These are phyloP conservation scores for Metschnikowia henanensis DNA, from an alignment of 805 yeast genomes.

Conservation along the genomic window DNA sequence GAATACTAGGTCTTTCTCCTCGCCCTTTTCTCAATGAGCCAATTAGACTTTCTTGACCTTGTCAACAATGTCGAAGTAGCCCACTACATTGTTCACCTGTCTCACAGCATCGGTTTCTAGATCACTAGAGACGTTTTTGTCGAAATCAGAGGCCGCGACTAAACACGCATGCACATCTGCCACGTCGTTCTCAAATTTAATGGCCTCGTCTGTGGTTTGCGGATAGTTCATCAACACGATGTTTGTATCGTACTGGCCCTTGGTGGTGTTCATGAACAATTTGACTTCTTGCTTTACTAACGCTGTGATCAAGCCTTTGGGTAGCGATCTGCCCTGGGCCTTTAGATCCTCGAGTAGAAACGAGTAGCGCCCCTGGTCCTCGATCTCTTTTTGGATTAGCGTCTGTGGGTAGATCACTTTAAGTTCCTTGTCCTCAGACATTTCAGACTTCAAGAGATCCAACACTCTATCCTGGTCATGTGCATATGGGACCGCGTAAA, in stretches of 20 bases:
- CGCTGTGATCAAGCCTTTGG: constrained; percentile 52
- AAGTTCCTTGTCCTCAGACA: constrained; percentile 23
- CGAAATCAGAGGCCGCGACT: constrained; percentile 32
- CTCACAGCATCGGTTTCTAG: constrained; percentile 25
- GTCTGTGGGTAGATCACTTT: constrained; percentile 51
- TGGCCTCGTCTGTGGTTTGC: constrained; percentile 60
- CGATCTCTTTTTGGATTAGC: constrained; percentile 47
- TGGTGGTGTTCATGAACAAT: constrained; percentile 35
- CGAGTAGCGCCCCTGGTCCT: constrained; percentile 48
- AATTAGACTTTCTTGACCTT: constrained; percentile 30
- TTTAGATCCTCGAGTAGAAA: constrained; percentile 50
- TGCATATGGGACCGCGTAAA: constrained; percentile 40
- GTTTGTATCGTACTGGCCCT: constrained; percentile 42
- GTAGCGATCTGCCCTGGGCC: constrained; percentile 27
- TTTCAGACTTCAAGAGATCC: constrained; percentile 15
- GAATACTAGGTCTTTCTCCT: no score
- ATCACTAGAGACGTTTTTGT: constrained; percentile 19
- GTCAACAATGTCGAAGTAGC: constrained; percentile 66
- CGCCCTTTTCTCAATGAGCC: neutral
- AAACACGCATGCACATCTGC: constrained; percentile 47
- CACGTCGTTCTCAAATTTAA: constrained; percentile 71
- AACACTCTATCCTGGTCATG: constrained; percentile 22
- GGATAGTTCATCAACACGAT: constrained; percentile 62
- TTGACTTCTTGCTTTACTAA: constrained; percentile 42
- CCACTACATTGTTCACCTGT: constrained; percentile 47